Evolutionary conservation across 1,139 yeast species (phyloP), one percentile per base, ranked within the genome.

Genomic region (Candida labiduridarum): DNA sequence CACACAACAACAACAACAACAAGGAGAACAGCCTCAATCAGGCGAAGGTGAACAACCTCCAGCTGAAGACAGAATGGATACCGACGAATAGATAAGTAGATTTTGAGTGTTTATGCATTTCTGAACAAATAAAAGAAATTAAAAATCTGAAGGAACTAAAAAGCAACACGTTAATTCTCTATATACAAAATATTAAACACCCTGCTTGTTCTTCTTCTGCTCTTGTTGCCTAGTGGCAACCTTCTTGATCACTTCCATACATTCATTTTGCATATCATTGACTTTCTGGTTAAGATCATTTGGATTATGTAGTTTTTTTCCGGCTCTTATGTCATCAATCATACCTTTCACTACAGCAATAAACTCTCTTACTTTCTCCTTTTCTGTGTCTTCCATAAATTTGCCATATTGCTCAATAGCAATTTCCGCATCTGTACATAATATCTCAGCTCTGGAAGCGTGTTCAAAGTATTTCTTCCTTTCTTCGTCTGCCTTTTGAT

Each of bases 351-450:
- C 74, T 1, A 61, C 66, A 8, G 59, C 59, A 6, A 84, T 64
- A 52, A 68, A 71, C 1, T 38, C 44, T 1, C 61, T 54, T 1
- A 72, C 61, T 14, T 71, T 54, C 0, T 61, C 61, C 47, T 61
- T 71, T 34, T 79, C 82, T 9, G 60, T 66, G 4, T 67, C 68
- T 2, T 68, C 68, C 80, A 72, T 66, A 57, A 71, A 48, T 22
- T 62, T 57, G 2, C 80, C 80, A 59, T 76, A 81, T 55, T 74
- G 79, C 3, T 62, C 56, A 31, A 82, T 63, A 0, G 83, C 81
- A 56, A 72, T 74, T 45, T 80, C 85, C 0, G 85, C 79, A 54
- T 82, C 87, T 7, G 79, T 71, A 45, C 84, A 73, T 54, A 82
- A 72, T 14, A 82, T 76, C 50, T 82, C 87, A 2, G 84, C 83